These are phyloP conservation scores for Cercospora zeina DNA, from an alignment of 2,329 filamentous ascomycete genomes.

Conservation along the genomic window DNA sequence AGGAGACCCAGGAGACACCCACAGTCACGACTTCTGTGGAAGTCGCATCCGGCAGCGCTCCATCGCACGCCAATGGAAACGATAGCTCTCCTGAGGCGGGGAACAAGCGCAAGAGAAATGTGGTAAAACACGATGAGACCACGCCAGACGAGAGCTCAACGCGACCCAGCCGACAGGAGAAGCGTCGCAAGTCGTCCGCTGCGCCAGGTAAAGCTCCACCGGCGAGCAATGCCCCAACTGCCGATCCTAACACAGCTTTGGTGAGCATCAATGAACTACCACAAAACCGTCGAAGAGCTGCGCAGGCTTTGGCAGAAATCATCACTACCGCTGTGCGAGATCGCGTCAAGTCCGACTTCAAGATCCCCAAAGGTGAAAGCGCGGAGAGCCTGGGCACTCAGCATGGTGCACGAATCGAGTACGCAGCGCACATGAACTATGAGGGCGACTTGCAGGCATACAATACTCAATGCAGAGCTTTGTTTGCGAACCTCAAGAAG, in stretches of 20 bases:
- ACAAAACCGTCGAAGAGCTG: constrained; percentile 67
- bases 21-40: neutral
- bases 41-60: neutral
- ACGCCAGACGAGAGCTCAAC: constrained; percentile 28
- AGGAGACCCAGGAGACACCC: neutral
- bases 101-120: constrained; percentile 41
- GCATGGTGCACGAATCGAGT: constrained; percentile 77
- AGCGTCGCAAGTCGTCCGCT: constrained; percentile 42
- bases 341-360: constrained; percentile 65
- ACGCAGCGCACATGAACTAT: constrained; percentile 59
- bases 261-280: constrained; percentile 55
- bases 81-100: constrained; percentile 20
- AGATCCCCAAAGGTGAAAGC: constrained; percentile 63
- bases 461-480: constrained; percentile 67
- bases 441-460: constrained; percentile 57
- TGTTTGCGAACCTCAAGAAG: constrained; percentile 84
- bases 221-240: constrained; percentile 18
- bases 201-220: constrained; percentile 21
- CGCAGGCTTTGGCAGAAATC: constrained; percentile 68
- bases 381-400: constrained; percentile 66
- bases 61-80: neutral
- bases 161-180: constrained; percentile 35
- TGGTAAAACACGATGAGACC: constrained; percentile 26
- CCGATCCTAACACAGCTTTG: constrained; percentile 39
- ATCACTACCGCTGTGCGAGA: constrained; percentile 66